phyloP scores from a whole-genome alignment of 2,329 filamentous ascomycete species.

The Atkinsonella texensis region DNA sequence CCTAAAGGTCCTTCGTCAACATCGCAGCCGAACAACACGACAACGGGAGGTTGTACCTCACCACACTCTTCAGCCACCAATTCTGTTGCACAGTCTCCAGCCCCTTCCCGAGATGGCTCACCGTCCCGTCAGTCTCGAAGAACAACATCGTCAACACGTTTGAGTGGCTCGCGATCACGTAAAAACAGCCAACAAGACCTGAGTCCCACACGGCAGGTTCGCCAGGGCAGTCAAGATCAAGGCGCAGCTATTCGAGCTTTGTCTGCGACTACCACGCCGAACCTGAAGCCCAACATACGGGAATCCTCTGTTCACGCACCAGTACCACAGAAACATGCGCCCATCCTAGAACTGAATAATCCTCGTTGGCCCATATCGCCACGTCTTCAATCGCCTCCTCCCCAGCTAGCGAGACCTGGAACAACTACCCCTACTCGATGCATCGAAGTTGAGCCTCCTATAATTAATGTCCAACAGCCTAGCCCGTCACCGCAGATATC shows the following conservation, averaged over 20 bases:
- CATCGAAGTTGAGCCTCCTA: slow-evolving; percentile 37
- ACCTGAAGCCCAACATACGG: slow-evolving; percentile 46
- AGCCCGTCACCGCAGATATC: slow-evolving; percentile 34
- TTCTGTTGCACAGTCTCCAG: slow-evolving; percentile 24
- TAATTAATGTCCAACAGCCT: slow-evolving; percentile 41
- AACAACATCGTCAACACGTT: slow-evolving; percentile 22
- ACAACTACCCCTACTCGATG: slow-evolving; percentile 29
- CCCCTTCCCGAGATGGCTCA: slow-evolving; percentile 34
- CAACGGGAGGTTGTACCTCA: slow-evolving; percentile 18
- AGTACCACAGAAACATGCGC: slow-evolving; percentile 49
- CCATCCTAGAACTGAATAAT: slow-evolving; percentile 39
- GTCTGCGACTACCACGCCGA: slow-evolving; percentile 55
- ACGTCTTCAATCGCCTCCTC: slow-evolving; percentile 65
- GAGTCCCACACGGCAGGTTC: slow-evolving; percentile 45
- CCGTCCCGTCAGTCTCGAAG: slow-evolving; percentile 29
- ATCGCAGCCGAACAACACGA: slow-evolving; percentile 9
- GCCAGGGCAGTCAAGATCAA: slow-evolving; percentile 43
- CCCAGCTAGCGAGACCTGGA: slow-evolving; percentile 36
- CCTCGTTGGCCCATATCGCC: slow-evolving; percentile 70
- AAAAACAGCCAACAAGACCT: slow-evolving; percentile 54
- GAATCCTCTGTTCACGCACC: slow-evolving; percentile 52
- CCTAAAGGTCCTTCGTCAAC: slow-evolving; percentile 1
- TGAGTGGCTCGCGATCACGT: slow-evolving; percentile 40
- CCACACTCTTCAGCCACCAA: slow-evolving; percentile 25
- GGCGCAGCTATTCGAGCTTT: slow-evolving; percentile 54